A percentile compares a stretch with the other conserved stretches of the same genome.
Evolutionary conservation across 371 early-diverging fungal genomes (phyloP).

Genomic region (Rhizopus sp.): DNA sequence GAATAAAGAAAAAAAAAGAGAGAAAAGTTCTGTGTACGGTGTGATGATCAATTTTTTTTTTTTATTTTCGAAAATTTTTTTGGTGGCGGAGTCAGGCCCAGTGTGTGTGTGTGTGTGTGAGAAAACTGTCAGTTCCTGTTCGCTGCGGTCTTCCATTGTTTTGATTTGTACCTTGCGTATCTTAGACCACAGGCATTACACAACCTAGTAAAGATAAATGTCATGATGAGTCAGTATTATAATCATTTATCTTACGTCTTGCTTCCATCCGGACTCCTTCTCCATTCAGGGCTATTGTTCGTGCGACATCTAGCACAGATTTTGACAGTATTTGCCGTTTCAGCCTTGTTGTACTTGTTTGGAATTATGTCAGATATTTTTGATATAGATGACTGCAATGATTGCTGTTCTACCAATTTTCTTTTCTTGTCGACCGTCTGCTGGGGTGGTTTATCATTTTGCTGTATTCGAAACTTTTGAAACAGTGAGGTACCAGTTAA

Average conservation of each 20-base stretch:
- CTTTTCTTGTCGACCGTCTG: slow-evolving; percentile 4
- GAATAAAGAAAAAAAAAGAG: slow-evolving; percentile 12
- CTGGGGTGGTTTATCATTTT: slow-evolving; percentile 1
- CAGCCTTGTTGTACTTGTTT: background rate
- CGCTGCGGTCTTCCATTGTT: slow-evolving; percentile 32
- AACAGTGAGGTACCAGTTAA: background rate
- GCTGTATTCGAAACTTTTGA: slow-evolving; percentile 1
- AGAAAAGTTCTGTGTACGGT: background rate
- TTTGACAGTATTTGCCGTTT: slow-evolving; percentile 25
- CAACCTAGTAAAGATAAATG: slow-evolving; percentile 39
- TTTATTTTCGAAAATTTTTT: no score
- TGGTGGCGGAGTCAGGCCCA: no score
- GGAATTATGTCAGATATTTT: background rate
- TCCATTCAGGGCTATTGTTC: slow-evolving; percentile 76
- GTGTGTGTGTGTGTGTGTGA: no score
- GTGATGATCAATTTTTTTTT: no score
- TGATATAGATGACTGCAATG: background rate
- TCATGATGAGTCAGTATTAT: slow-evolving; percentile 1
- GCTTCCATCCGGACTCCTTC: slow-evolving; percentile 78
- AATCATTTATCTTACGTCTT: slow-evolving; percentile 59
- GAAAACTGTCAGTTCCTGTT: background rate
- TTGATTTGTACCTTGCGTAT: slow-evolving; percentile 70
- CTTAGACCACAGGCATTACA: slow-evolving; percentile 81
- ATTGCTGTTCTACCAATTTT: background rate
- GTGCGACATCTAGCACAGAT: slow-evolving; percentile 71